Evolutionary conservation across 2,329 filamentous ascomycete genomes (phyloP), one percentile per base, ranked within the genome.

Genomic region (Paecilomyces sp.): DNA sequence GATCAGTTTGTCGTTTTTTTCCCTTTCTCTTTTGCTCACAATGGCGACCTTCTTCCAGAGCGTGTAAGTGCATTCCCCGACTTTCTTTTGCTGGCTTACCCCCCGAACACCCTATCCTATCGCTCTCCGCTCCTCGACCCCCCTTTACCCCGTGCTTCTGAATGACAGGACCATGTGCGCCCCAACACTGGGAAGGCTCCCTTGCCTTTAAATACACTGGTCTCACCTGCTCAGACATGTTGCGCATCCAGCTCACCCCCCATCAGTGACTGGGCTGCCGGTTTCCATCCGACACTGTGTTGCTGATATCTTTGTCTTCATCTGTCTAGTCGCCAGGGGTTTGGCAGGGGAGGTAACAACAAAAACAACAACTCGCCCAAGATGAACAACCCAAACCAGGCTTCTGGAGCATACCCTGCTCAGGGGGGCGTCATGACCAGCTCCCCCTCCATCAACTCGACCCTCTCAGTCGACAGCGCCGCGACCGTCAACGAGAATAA

Each of bases 1-100:
- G 47, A 36, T 55, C 31, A 50, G 60, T 57, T 58, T 36, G 6
- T 28, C 55, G 57, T 57, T 58, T 55, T 55, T 58, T 64, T 57
- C 57, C 54, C 52, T 56, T 57, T 58, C 57, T 58, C 6, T 58
- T 58, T 58, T 41, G 52, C 57, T 58, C 60, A 74, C 59, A 57
- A 80, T 80, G 79, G 74, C 77, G 56, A 78, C 74, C 55, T 80
- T 80, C 66, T 79, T 80, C 57, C 78, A 79, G 68, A 79, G 77
- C 65, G 78, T 80, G 79, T 80, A 78, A 71, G 76, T 77, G 24
- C 54, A 60, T 59, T 61, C 57, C 59, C 57, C 55, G 55, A 63
- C 56, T 57, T 60, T 57, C 56, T 57, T 60, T 57, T 58, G 60
- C 56, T 58, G 33, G 51, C 24, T 61, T 50, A 36, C 53, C 55